These are phyloP conservation scores for Solioccasus polychromus DNA, from an alignment of 768 basidiomycete genomes.

Conservation along the genomic window DNA sequence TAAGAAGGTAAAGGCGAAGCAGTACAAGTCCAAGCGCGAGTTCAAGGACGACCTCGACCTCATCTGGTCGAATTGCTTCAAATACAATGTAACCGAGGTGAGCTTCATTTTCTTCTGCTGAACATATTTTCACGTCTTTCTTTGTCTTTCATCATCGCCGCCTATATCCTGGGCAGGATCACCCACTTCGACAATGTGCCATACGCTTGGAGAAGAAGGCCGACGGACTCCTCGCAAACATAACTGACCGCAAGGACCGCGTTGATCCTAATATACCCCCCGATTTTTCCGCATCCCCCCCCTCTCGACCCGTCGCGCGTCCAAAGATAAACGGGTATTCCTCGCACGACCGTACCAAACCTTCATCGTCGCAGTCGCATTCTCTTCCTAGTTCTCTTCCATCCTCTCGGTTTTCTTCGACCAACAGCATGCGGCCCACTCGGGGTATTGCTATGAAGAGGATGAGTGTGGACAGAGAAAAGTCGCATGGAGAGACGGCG, in stretches of 20 bases:
- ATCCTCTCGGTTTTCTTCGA: slow-evolving; percentile 7
- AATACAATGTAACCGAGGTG: slow-evolving; percentile 90
- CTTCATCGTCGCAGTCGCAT: slow-evolving; percentile 23
- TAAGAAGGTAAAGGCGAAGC: slow-evolving; percentile 88
- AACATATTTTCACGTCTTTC: not conserved
- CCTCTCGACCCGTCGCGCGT: slow-evolving; percentile 35
- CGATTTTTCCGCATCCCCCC: slow-evolving; percentile 33
- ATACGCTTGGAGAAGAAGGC: slow-evolving; percentile 80
- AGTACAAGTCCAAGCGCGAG: slow-evolving; percentile 91
- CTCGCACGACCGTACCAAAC: slow-evolving; percentile 22
- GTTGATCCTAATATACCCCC: slow-evolving; percentile 65
- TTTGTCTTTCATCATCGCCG: not conserved
- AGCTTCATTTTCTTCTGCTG: slow-evolving; percentile 29
- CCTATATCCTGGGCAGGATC: slow-evolving; percentile 49
- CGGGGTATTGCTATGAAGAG: slow-evolving; percentile 12
- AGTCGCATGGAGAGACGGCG: slow-evolving; percentile 64
- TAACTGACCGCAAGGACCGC: slow-evolving; percentile 86
- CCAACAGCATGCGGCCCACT: slow-evolving; percentile 19
- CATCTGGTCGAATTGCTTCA: slow-evolving; percentile 95
- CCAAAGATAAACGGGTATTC: slow-evolving; percentile 42
- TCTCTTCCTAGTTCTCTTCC: not conserved
- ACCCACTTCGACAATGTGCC: slow-evolving; percentile 83
- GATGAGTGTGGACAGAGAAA: slow-evolving; percentile 36
- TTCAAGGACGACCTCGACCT: slow-evolving; percentile 93
- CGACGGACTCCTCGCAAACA: slow-evolving; percentile 79